phyloP scores from a whole-genome alignment of 257 asterid genomes.

The Echium plantagineum region DNA sequence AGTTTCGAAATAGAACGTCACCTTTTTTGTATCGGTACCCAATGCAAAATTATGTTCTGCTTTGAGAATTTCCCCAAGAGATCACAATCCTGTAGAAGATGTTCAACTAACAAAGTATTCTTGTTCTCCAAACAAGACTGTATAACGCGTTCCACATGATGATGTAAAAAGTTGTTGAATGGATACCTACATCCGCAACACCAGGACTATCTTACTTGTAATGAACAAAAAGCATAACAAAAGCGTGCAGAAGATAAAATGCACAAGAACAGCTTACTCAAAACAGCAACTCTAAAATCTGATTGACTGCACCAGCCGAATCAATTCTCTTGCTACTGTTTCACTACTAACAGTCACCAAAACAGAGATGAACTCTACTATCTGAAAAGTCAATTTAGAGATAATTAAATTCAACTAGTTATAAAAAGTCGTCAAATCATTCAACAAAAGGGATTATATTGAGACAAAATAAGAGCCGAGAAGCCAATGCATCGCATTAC shows the following conservation, averaged over 20 bases:
- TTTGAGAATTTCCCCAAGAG: conserved; percentile 63
- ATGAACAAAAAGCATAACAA: too few species aligned
- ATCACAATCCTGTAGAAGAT: conserved; percentile 65
- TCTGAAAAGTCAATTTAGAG: conserved; percentile 29
- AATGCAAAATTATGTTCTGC: conserved; percentile 52
- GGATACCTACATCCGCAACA: conserved; percentile 47
- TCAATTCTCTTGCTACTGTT: conserved; percentile 79
- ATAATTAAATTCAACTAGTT: too few species aligned
- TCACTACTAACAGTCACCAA: conserved; percentile 60
- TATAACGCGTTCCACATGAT: conserved; percentile 57
- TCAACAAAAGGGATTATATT: too few species aligned
- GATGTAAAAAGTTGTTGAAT: conserved; percentile 80
- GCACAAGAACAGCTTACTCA: conserved; percentile 29
- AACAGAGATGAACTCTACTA: conserved; percentile 84
- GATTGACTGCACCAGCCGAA: conserved; percentile 54
- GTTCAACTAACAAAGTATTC: conserved; percentile 56
- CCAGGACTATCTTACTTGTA: too few species aligned
- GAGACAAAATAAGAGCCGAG: too few species aligned
- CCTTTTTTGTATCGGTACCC: conserved; percentile 40
- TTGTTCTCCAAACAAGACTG: conserved; percentile 70
- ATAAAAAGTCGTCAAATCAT: too few species aligned
- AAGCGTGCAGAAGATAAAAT: too few species aligned
- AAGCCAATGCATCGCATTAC: too few species aligned
- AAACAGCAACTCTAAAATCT: conserved; percentile 57
- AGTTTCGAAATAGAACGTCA: neutral